Evolutionary conservation across 2,329 filamentous ascomycete species (phyloP).

Genomic region (Dactylellina sp.): DNA sequence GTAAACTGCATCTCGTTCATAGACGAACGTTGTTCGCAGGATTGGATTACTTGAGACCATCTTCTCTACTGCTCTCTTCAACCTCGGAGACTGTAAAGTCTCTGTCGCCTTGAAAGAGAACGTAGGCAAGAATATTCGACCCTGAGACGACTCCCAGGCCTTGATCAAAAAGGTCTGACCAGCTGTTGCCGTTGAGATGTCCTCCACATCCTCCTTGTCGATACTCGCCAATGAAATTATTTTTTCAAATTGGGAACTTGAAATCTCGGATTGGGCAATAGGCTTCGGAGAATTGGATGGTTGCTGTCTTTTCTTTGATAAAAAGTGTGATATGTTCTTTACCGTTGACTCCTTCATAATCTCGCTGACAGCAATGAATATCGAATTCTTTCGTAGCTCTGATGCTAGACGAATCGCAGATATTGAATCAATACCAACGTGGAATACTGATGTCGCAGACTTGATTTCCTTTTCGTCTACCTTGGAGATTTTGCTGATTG

Average conservation of each 20-base stretch:
- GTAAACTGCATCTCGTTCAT: conserved; percentile 65
- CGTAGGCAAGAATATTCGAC: conserved; percentile 77
- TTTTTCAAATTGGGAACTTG: conserved; percentile 62
- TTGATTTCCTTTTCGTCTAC: conserved; percentile 71
- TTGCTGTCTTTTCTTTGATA: conserved; percentile 56
- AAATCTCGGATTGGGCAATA: conserved; percentile 62
- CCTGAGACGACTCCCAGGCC: conserved; percentile 76
- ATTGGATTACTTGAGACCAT: conserved; percentile 72
- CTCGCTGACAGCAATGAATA: conserved; percentile 76
- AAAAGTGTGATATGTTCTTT: conserved; percentile 71
- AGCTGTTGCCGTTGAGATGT: conserved; percentile 75
- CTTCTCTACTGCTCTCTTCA: conserved; percentile 73
- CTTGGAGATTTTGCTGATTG: conserved; percentile 68
- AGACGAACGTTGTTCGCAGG: conserved; percentile 75
- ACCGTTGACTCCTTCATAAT: conserved; percentile 77
- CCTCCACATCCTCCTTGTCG: conserved; percentile 66
- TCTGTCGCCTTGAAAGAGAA: conserved; percentile 73
- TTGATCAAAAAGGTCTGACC: conserved; percentile 85
- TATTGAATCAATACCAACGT: conserved; percentile 90
- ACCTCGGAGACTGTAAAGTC: conserved; percentile 62
- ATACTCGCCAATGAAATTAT: conserved; percentile 11
- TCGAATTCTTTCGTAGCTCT: conserved; percentile 73
- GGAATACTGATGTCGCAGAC: conserved; percentile 76
- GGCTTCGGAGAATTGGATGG: conserved; percentile 28
- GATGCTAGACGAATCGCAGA: conserved; percentile 85